phyloP scores from a whole-genome alignment of 805 yeast species.

The Saccharomycopsis vini region DNA sequence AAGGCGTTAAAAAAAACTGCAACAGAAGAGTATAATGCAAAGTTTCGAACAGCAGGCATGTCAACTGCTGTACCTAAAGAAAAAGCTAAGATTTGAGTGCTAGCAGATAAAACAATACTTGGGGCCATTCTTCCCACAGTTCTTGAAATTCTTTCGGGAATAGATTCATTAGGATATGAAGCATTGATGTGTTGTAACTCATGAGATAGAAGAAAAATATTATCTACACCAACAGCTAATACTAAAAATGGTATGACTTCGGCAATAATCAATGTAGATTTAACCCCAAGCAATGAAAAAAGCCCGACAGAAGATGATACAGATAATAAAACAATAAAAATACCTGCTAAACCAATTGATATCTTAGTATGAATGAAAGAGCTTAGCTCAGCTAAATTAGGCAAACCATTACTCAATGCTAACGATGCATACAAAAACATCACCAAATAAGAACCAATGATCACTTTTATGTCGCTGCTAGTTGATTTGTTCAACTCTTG shows the following conservation, averaged over 20 bases:
- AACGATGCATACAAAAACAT: slow-evolving; percentile 87
- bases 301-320: slow-evolving; percentile 78
- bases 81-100: slow-evolving; percentile 75
- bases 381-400: slow-evolving; percentile 28
- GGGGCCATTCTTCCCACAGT: slow-evolving; percentile 79
- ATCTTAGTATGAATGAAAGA: slow-evolving; percentile 45
- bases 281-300: slow-evolving; percentile 65
- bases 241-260: slow-evolving; percentile 93
- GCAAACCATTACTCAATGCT: slow-evolving; percentile 60
- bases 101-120: slow-evolving; percentile 67
- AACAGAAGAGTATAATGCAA: slow-evolving; percentile 84
- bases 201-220: slow-evolving; percentile 78
- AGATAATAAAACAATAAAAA: slow-evolving; percentile 69
- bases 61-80: slow-evolving; percentile 68
- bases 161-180: slow-evolving; percentile 35
- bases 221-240: slow-evolving; percentile 93
- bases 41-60: slow-evolving; percentile 95
- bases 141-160: slow-evolving; percentile 51
- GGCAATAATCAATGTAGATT: slow-evolving; percentile 86
- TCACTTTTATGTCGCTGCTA: slow-evolving; percentile 65
- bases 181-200: slow-evolving; percentile 54
- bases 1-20: slow-evolving; percentile 71
- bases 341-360: slow-evolving; percentile 76
- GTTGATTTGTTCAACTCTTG: slow-evolving; percentile 77
- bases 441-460: slow-evolving; percentile 63